These are phyloP conservation scores for Saccharomyces uvarum DNA, from an alignment of 1,139 yeast genomes.

Conservation along the genomic window DNA sequence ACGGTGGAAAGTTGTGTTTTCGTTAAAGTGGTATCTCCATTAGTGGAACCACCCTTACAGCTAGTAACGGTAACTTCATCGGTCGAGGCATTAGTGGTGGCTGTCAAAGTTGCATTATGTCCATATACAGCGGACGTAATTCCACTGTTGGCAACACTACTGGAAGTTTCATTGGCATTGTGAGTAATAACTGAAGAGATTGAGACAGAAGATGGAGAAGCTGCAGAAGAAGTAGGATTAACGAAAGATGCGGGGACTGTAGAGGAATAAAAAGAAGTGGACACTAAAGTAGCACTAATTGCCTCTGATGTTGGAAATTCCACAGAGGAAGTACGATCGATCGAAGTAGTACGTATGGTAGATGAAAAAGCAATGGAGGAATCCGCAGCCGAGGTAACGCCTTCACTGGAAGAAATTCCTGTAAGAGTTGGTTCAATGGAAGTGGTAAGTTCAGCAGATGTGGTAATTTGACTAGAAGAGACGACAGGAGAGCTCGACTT, in stretches of 20 bases:
- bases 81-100: neutral
- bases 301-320: neutral
- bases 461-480: too few species aligned
- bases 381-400: slow-evolving; percentile 37
- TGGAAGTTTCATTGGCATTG: neutral
- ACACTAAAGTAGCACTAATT: neutral
- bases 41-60: neutral
- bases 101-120: neutral
- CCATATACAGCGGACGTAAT: neutral
- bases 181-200: slow-evolving; percentile 35
- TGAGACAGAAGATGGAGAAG: slow-evolving; percentile 29
- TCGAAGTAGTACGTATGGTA: neutral
- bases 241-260: neutral
- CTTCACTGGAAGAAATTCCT: neutral
- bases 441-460: slow-evolving; percentile 2
- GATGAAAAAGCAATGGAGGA: slow-evolving; percentile 11
- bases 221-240: slow-evolving; percentile 7
- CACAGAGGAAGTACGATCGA: neutral
- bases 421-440: slow-evolving; percentile 6
- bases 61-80: neutral
- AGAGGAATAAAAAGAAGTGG: slow-evolving; percentile 19
- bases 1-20: neutral
- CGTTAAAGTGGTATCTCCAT: neutral
- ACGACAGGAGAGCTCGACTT: too few species aligned
- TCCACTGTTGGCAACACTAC: neutral